A percentile compares a stretch with the other conserved stretches of the same genome.
Evolutionary conservation across 129 eudicot species (phyloP).

Genomic region (Saposhnikovia divaricata): DNA sequence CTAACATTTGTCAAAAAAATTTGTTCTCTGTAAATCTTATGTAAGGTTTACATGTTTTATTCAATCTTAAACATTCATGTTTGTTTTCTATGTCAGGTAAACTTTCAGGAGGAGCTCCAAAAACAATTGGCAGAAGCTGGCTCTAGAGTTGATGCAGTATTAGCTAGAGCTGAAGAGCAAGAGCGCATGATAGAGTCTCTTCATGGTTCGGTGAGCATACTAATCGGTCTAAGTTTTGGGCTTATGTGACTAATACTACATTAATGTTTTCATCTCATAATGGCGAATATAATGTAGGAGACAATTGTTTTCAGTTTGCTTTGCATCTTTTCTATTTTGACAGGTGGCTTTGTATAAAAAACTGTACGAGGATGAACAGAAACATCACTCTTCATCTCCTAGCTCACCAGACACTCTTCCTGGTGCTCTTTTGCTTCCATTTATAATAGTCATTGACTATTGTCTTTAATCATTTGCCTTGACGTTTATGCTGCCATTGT

Average conservation of each 20-base stretch:
- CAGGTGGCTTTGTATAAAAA: constrained; percentile 79
- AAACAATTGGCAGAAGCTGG: constrained; percentile 60
- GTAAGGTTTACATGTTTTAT: background rate
- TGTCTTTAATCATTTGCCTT: background rate
- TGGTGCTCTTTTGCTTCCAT: constrained; percentile 18
- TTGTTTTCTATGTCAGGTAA: constrained; percentile 26
- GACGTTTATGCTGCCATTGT: background rate
- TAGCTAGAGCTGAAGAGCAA: constrained; percentile 88
- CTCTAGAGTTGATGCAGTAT: constrained; percentile 61
- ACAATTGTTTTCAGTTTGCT: background rate
- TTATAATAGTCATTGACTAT: background rate
- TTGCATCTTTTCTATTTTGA: background rate
- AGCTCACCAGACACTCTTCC: constrained; percentile 25
- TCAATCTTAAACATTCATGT: background rate
- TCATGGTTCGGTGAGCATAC: constrained; percentile 56
- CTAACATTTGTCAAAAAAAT: background rate
- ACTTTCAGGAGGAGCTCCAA: constrained; percentile 60
- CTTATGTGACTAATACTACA: background rate
- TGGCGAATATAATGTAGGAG: too few relatives aligned
- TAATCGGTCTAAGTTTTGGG: background rate
- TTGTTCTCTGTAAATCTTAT: background rate
- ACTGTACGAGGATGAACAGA: constrained; percentile 80
- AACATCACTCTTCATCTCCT: constrained; percentile 33
- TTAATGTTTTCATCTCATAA: background rate
- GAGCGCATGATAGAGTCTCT: constrained; percentile 82